Base-by-base conservation (phyloP, 768 basidiomycete species). In the Leucocoprinus leucothites region DNA sequence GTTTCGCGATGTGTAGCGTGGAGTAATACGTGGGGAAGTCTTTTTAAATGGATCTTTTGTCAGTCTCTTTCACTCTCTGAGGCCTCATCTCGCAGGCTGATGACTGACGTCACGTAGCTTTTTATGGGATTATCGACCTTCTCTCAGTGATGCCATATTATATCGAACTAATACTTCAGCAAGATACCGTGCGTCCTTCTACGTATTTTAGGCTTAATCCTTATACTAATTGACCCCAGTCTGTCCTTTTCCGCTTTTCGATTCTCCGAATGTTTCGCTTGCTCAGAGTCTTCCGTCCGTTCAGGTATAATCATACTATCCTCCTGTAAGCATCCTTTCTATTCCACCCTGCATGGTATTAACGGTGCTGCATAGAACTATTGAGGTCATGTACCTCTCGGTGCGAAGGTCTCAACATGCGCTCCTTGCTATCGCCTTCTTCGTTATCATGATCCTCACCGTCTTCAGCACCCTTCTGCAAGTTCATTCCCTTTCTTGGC, bases 351-450 rank as follows among this genome's bases (percentile, higher is more conserved):
- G 22, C 49, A 13, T 28, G 11, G 9, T 44, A 61, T 54, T 22
- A 19, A 42, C 43, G 11, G 44, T 18, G 53, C 16, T 4, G 4
- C 11, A 9, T 9, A 91, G 89, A 44, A 92, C 91, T 0, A 92
- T 92, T 47, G 89, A 93, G 74, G 91, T 92, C 62, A 97, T 96
- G 94, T 93, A 89, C 66, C 79, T 96, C 26, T 86, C 91, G 26
- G 86, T 94, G 34, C 80, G 88, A 48, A 78, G 91, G 57, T 94
- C 91, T 0, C 87, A 91, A 60, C 90, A 95, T 61, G 93, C 93
- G 0, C 75, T 94, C 0, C 78, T 94, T 2, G 93, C 94, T 0
- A 84, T 96, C 18, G 82, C 83, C 2, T 96, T 95, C 69, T 95
- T 96, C 71, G 88, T 95, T 13, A 71, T 86, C 51, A 93, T 94